Base-by-base conservation (phyloP, 2,329 filamentous ascomycete species). In the Ascochyta fabae region DNA sequence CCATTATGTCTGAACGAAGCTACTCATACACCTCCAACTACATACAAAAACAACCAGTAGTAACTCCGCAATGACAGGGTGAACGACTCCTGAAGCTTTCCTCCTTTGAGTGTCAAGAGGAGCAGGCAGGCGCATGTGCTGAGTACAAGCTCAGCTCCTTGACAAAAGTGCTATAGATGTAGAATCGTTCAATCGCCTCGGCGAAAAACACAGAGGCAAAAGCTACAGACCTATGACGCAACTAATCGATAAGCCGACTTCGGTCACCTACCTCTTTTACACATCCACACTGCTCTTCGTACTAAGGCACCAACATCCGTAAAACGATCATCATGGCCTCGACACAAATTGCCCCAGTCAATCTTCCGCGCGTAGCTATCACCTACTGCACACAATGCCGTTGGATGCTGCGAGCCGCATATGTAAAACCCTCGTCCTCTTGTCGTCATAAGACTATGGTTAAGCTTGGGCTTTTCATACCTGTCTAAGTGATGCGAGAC, bases 361-460 rank as follows among this genome's bases (percentile, higher is more conserved):
- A 66, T 8, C 79, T 90, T 10, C 92, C 92, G 3, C 86, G 92
- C 41, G 83, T 97, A 48, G 88, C 88, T n/a, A 96, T 97, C 69
- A 86, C 89, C 64, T 97, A 91, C 79, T 97, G 93, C 79, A 96
- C 91, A 0, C 92, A 96, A 78, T 97, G 92, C 77, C 90, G 91
- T 79, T 96, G 92, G 92, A 91, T 95, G 85, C 79, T 96, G 10
- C 81, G 92, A 57, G 91, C 92, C 33, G 90, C 91, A 64, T 96
- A 95, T 76, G 91, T 94, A 84, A 65, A 15, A 84, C 58, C 40
- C 19, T n/a, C 31, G 9, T n/a, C 7, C 13, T 6, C 15, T 39
- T 3, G 9, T 23, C 1, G 19, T 19, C 19, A 19, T 3, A 4
- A 39, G 22, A 12, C 36, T 24, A 27, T 8, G 7, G 19, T 15